Evolutionary conservation across 2,329 filamentous ascomycete species (phyloP), one percentile per base, ranked within the genome.

Genomic region (Trichoderma cornu-damae): DNA sequence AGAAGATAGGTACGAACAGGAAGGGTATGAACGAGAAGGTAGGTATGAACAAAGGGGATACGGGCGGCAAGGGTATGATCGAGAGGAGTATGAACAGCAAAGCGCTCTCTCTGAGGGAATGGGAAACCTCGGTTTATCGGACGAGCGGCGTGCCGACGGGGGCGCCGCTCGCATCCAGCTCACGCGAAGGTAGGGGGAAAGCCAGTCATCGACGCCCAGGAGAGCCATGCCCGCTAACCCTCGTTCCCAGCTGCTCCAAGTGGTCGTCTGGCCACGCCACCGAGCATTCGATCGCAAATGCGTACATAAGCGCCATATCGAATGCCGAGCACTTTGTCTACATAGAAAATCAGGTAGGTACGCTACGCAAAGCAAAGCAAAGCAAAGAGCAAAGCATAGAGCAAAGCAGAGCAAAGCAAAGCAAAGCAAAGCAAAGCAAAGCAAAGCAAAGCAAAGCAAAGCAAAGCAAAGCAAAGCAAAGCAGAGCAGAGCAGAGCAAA

Each of bases 211-310:
- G 16, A 3, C 26, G n/a, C 9, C 11, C 14, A 14, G 12, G 20
- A n/a, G 20, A 20, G 4, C 4, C 30, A 48, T 6, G 8, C 3
- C 30, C 4, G 43, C 57, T 54, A 43, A 52, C 37, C 8, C 44
- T 46, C 8, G 22, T 1, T 22, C n/a, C 22, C 11, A 81, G 79
- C 63, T 75, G 72, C 55, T 75, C 72, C 34, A 70, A 74, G 35
- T 83, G 80, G 80, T 83, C 79, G 2, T 69, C 75, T 12, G 79
- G 79, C 2, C 75, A 78, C 50, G 69, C 70, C 5, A 77, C 76
- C 1, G 80, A 83, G 66, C 90, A 94, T 69, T 96, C 90, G 0
- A 93, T 96, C 61, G 84, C 86, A 60, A 92, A 93, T 68, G 91
- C 91, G 1, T 96, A 96, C 67, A 84, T 88, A 32, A 79, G 87